A percentile compares a stretch with the other conserved stretches of the same genome.
These are phyloP conservation scores for Russula vinacea DNA, from an alignment of 768 basidiomycete species.

Conservation along the genomic window DNA sequence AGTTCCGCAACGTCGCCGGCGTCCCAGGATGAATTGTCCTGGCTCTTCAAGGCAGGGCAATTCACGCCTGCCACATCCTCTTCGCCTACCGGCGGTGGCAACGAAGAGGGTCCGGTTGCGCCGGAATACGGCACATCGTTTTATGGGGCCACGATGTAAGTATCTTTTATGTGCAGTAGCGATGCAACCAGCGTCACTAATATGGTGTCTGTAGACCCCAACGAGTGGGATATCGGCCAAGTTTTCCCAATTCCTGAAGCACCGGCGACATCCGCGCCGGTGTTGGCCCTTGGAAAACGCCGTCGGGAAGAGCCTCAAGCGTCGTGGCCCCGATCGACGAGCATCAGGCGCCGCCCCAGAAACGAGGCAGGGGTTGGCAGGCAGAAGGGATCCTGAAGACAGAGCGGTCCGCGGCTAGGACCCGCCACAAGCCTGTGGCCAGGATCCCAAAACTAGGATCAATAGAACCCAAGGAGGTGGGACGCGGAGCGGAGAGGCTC, in stretches of 20 bases:
- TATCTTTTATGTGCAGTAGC: no score
- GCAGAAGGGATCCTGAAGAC: not conserved
- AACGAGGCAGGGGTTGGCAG: not conserved
- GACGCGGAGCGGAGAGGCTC: slow-evolving; percentile 5
- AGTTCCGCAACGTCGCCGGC: not conserved
- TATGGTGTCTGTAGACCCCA: no score
- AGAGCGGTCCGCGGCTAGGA: not conserved
- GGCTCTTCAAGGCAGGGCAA: not conserved
- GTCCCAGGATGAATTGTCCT: not conserved
- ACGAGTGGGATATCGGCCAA: no score
- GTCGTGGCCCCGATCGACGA: not conserved
- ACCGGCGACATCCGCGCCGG: not conserved
- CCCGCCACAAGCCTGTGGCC: not conserved
- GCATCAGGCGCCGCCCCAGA: not conserved
- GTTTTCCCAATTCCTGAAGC: no score
- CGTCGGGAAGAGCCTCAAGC: not conserved
- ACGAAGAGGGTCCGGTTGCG: no score
- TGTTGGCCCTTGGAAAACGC: not conserved
- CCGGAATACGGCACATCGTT: no score
- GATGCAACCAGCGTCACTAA: no score
- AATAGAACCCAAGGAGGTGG: not conserved
- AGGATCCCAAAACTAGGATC: not conserved
- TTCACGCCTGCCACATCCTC: no score
- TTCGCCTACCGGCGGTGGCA: no score
- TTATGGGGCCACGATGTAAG: no score